Base-by-base conservation (phyloP, 805 yeast species). In the Sungouiella blattae region DNA sequence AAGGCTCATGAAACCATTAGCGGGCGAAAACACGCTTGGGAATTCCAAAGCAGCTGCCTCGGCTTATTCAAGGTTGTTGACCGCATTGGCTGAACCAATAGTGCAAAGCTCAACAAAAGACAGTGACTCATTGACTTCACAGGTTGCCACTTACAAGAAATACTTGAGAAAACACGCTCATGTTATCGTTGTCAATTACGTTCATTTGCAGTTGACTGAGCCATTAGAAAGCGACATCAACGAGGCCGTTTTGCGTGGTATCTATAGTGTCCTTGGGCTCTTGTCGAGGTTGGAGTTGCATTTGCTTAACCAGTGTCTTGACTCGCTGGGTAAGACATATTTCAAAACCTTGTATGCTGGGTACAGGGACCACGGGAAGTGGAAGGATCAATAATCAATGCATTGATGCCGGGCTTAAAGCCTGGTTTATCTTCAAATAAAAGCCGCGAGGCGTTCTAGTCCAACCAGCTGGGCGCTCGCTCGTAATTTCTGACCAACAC, bases 361-460 rank as follows among this genome's bases (percentile, higher is more conserved):
- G 43, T 91, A 87, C 62, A 77, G 75, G 54, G 79, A 73, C 52
- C 71, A 69, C 41, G 96, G 95, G 32, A 85, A 83, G 57, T 89
- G 96, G 96, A 76, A 64, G 39, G 87, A 78, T 41, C 73, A 70
- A 31, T 76, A 55, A 44, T n/a, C n/a, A n/a, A n/a, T n/a, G n/a
- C n/a, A n/a, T n/a, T n/a, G n/a, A n/a, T n/a, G n/a, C n/a, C n/a
- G n/a, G n/a, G n/a, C n/a, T n/a, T n/a, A n/a, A n/a, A n/a, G n/a
- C n/a, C n/a, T n/a, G n/a, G n/a, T n/a, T n/a, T n/a, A n/a, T n/a
- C n/a, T n/a, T n/a, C n/a, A n/a, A n/a, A n/a, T n/a, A n/a, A n/a
- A n/a, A n/a, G n/a, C n/a, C 22, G 22, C 22, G 9, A 6, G 21
- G 12, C 11, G 6, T 8, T 26, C 32, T 5, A 39, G 36, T 4